Evolutionary conservation across 2,329 filamentous ascomycete species (phyloP), one percentile per base, ranked within the genome.

Genomic region (Xylariaceae sp.): DNA sequence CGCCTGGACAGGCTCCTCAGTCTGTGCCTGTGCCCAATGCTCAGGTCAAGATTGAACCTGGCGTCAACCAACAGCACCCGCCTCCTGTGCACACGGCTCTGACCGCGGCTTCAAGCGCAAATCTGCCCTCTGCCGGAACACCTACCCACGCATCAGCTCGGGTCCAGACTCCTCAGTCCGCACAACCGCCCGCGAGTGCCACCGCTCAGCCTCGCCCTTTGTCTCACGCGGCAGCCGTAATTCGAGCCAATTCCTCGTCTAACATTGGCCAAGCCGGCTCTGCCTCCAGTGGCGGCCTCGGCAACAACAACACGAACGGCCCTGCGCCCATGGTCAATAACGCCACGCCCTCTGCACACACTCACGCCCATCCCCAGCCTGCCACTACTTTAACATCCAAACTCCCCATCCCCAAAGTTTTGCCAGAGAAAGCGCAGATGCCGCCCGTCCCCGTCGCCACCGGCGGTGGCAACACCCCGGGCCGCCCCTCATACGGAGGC

Each of bases 401-500:
- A 67, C 88, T 94, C 75, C 86, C 86, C 0, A 96, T 96, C 45
- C 87, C 90, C 2, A 96, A 95, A 71, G 84, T 81, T 38, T 79
- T 97, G 2, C 81, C 79, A 5, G 81, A 84, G 50, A 79, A 80
- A 44, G 86, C 88, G 42, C 83, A 87, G 6, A 79, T 84, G 47
- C 78, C 86, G 41, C 89, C 90, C 5, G 80, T 85, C 55, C 86
- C 91, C 2, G 91, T 96, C 18, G 70, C 79, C 11, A 86, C 93
- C 31, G 77, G 75, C 16, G 80, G 79, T n/a, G 85, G 80, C 38
- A 75, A 80, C 17, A 74, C 83, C 72, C 58, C 82, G 74, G 66
- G 82, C 73, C 86, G 94, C 7, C 94, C 94, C n/a, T 96, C 93
- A 0, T 81, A 94, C 65, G 86, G 84, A 16, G 88, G 88, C 45